Base-by-base conservation (phyloP, 768 basidiomycete genomes). In the Calocybe gangraenosa region DNA sequence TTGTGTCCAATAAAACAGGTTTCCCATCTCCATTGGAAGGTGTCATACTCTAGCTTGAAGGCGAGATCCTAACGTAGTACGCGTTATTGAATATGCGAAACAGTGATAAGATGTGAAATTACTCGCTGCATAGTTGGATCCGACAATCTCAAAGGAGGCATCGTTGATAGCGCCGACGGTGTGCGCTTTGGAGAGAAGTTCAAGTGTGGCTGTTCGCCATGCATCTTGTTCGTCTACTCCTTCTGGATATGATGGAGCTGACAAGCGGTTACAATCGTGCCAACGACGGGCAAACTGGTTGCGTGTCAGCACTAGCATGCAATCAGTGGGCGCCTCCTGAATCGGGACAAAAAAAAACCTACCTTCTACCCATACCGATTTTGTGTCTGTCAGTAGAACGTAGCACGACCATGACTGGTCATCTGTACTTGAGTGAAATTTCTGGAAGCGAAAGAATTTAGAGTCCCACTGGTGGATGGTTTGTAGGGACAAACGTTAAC, bases 21-120 rank as follows among this genome's bases (percentile, higher is more conserved):
- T 62, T 90, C 85, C 88, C 88, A 91, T 66, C 76, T 72, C 87
- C 87, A 91, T 68, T 78, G 81, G 64, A 87, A 84, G 7, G 65
- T 59, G 18, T 74, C 73, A 48, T 70, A 76, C 54, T 78, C 76
- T 25, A 89, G 52, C 53, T 76, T 71, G 46, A 87, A 72, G 3
- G 84, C 75, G 19, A 85, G 56, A 59, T 91, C 87, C 87, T 91
- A 36, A 39, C 42, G n/a, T n/a, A n/a, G n/a, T n/a, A n/a, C n/a
- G n/a, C n/a, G n/a, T n/a, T n/a, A n/a, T 17, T 46, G 17, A 48
- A 17, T 36, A 32, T 45, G 25, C 44, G 46, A 48, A 44, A 44
- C 37, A 23, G 6, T 32, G 55, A 44, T 53, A 25, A 36, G 33
- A 25, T 21, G 44, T 35, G 40, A 41, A 21, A 25, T 42, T 43